These are phyloP conservation scores for Colletotrichum higginsianum DNA, from an alignment of 2,329 filamentous ascomycete genomes.

Conservation along the genomic window DNA sequence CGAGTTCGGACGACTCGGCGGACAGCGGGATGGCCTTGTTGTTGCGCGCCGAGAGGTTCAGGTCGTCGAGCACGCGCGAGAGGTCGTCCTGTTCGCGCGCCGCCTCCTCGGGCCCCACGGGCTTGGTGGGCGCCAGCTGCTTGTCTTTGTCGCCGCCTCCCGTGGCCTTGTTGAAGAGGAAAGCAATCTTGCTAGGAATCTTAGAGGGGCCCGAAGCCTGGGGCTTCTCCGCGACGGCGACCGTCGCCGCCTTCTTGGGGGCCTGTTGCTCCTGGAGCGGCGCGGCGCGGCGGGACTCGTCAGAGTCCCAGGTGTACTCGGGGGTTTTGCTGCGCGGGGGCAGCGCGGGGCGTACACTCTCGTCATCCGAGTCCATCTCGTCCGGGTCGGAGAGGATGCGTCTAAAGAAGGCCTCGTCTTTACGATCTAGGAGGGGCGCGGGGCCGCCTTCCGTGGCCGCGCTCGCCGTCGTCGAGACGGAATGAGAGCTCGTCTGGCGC, in stretches of 20 bases:
- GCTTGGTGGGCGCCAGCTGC: slow-evolving; percentile 49
- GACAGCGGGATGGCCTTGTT: slow-evolving; percentile 89
- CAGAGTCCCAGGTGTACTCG: slow-evolving; percentile 63
- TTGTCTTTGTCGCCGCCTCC: slow-evolving; percentile 57
- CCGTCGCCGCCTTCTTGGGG: slow-evolving; percentile 45
- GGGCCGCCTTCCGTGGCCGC: slow-evolving; percentile 46
- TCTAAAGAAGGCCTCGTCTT: slow-evolving; percentile 72
- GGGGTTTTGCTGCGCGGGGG: slow-evolving; percentile 68
- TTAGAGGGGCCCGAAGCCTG: slow-evolving; percentile 42
- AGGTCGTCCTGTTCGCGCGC: slow-evolving; percentile 79
- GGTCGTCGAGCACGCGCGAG: slow-evolving; percentile 82
- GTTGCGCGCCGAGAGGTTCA: slow-evolving; percentile 87
- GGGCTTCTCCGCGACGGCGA: slow-evolving; percentile 50
- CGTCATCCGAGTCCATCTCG: slow-evolving; percentile 47
- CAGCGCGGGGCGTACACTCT: slow-evolving; percentile 65
- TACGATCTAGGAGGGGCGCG: slow-evolving; percentile 66
- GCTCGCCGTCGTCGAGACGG: slow-evolving; percentile 43
- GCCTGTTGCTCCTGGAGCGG: slow-evolving; percentile 22
- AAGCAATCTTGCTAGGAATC: slow-evolving; percentile 50
- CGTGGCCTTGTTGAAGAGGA: slow-evolving; percentile 52
- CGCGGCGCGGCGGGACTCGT: slow-evolving; percentile 35
- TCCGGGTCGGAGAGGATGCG: slow-evolving; percentile 62
- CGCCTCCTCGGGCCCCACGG: slow-evolving; percentile 57
- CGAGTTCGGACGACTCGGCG: slow-evolving; percentile 85
- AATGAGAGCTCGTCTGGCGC: slow-evolving; percentile 44